phyloP scores from a whole-genome alignment of 345 rosid genomes.

The Linum usitatissimum region DNA sequence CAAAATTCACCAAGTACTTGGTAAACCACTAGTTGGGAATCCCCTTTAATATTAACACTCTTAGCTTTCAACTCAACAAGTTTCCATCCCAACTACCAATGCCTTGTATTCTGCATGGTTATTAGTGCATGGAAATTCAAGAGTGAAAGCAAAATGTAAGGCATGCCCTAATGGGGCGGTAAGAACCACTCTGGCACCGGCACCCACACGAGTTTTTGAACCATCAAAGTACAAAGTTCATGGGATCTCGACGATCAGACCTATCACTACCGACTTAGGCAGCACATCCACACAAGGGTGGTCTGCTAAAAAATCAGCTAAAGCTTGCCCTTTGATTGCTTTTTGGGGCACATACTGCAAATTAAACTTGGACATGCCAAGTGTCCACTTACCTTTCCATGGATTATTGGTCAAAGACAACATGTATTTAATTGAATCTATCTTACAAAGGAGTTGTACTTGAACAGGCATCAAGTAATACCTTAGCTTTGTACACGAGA shows the following conservation, averaged over 20 bases:
- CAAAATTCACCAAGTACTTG: neutral
- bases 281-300: neutral
- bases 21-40: conserved; percentile 1
- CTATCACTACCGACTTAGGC: neutral
- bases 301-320: neutral
- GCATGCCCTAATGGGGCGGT: neutral
- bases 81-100: neutral
- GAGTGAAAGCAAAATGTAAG: neutral
- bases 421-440: neutral
- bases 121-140: neutral
- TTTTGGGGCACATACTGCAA: neutral
- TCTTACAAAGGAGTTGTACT: neutral
- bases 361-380: neutral
- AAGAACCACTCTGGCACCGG: neutral
- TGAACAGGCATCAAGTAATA: neutral
- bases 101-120: conserved; percentile 5
- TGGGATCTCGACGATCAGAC: neutral
- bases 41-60: neutral
- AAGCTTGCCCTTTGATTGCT: neutral
- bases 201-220: neutral
- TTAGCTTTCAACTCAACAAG: neutral
- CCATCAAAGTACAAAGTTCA: conserved; percentile 3
- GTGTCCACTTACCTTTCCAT: neutral
- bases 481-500: conserved; percentile 2
- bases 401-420: neutral